Evolutionary conservation across 2,329 filamentous ascomycete genomes (phyloP).

Genomic region (Triangularia verruculosa): DNA sequence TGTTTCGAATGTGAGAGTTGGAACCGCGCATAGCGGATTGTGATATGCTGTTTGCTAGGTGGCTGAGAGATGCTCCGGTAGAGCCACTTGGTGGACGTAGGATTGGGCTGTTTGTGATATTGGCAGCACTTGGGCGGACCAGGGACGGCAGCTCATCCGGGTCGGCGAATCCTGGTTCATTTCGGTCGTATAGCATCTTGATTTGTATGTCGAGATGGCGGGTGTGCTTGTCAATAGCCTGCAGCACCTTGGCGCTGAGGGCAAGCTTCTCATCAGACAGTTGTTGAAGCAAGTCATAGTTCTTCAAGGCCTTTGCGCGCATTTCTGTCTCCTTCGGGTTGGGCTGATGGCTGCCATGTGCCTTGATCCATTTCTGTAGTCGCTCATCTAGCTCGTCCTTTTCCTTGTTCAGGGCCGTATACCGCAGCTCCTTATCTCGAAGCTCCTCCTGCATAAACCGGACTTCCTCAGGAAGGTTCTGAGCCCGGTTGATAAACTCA

Average conservation of each 20-base stretch:
- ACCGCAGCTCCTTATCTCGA: conserved; percentile 71
- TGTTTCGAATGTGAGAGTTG: conserved; percentile 47
- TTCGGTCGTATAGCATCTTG: conserved; percentile 59
- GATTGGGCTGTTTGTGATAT: conserved; percentile 40
- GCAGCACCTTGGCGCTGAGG: conserved; percentile 62
- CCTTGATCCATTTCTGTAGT: conserved; percentile 78
- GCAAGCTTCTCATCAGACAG: conserved; percentile 73
- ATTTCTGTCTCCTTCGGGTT: conserved; percentile 74
- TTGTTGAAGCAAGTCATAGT: conserved; percentile 65
- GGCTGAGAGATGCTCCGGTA: conserved; percentile 35
- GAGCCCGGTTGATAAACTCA: conserved; percentile 71
- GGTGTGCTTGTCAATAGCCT: conserved; percentile 60
- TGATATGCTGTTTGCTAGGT: conserved; percentile 39
- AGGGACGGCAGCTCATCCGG: conserved; percentile 62
- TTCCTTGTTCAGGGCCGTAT: conserved; percentile 64
- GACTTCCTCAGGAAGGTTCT: conserved; percentile 79
- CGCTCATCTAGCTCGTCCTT: conserved; percentile 71
- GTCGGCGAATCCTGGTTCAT: conserved; percentile 59
- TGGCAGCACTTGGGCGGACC: conserved; percentile 56
- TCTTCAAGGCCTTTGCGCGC: conserved; percentile 63
- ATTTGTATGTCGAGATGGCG: conserved; percentile 61
- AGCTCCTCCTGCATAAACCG: conserved; percentile 83
- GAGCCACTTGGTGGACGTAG: conserved; percentile 43
- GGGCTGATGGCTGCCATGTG: conserved; percentile 67
- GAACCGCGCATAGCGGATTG: conserved; percentile 43